phyloP scores from a whole-genome alignment of 805 yeast species.

The Lachancea kluyveri region DNA sequence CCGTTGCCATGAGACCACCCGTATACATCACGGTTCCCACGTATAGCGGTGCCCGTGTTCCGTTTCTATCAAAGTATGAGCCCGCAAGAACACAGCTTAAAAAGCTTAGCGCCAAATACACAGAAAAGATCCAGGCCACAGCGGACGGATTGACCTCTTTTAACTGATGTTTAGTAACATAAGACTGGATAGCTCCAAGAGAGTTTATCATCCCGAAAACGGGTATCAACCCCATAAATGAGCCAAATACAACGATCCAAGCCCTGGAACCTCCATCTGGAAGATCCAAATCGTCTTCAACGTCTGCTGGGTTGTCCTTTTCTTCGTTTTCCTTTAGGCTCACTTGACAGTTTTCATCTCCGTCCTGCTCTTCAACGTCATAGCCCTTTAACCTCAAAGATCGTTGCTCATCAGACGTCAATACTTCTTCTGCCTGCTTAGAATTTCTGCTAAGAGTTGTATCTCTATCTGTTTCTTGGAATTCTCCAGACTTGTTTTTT shows the following conservation, averaged over 20 bases:
- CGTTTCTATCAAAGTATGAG: conserved; percentile 56
- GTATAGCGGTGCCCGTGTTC: conserved; percentile 42
- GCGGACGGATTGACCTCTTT: conserved; percentile 41
- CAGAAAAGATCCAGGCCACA: conserved; percentile 63
- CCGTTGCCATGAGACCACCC: conserved; percentile 51
- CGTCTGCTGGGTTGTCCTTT: not conserved
- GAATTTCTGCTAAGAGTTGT: too few species aligned
- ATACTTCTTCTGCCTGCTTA: too few species aligned
- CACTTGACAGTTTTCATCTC: too few species aligned
- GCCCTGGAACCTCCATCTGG: conserved; percentile 58
- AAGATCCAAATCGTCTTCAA: conserved; percentile 25
- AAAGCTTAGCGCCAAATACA: conserved; percentile 47
- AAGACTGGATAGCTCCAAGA: conserved; percentile 62
- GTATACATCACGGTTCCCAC: conserved; percentile 41
- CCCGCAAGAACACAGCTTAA: conserved; percentile 53
- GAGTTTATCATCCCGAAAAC: conserved; percentile 56
- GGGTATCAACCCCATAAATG: conserved; percentile 52
- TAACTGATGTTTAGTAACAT: conserved; percentile 50
- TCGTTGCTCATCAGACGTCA: too few species aligned
- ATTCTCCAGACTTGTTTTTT: too few species aligned
- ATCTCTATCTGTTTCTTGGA: too few species aligned
- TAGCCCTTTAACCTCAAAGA: too few species aligned
- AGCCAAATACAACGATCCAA: conserved; percentile 52
- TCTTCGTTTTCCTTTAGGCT: not conserved
- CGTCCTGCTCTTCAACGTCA: too few species aligned